Base-by-base conservation (phyloP, 805 yeast genomes). In the Lipomyces yamanashiensis region DNA sequence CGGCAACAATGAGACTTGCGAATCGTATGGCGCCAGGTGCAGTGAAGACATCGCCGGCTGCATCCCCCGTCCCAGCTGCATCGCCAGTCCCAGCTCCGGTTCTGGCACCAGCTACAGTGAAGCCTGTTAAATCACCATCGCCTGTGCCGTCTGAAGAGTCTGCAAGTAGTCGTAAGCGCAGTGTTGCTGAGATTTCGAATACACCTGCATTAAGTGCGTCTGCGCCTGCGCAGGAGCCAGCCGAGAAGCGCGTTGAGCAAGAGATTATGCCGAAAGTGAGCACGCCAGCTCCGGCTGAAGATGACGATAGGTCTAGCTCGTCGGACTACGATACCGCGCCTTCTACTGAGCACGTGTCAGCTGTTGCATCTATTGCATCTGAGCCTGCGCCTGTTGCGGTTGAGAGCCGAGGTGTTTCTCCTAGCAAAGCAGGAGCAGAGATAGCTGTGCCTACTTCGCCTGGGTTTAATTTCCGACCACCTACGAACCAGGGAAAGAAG, bases 401-500 rank as follows among this genome's bases (percentile, higher is more conserved):
- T 10, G 5, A 28, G 28, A 28, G 28, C 28, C 28, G 28, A 28
- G 28, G 28, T 40, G 19, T 39, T 8, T 53, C 57, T 2, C 57
- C 48, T 40, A 28, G n/a, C 33, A 53, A 53, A 23, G 36, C 33
- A 19, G 51, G 15, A 7, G 7, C 49, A 2, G 55, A 43, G 19
- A 54, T 48, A 37, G 43, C 58, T 4, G 59, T 54, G 43, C 63
- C 63, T 34, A 59, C 63, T 5, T 59, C 62, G 15, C 54, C 60
- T 28, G 63, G 45, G 7, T 59, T 59, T 19, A 53, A 50, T n/a
- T 61, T 61, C 60, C 56, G 63, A 10, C 60, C 63, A 19, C 53
- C n/a, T 4, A 54, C 63, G 4, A 52, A 17, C 7, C 49, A 55
- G 17, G 37, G 21, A 12, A 62, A 57, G 53, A 52, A 39, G 51